These are phyloP conservation scores for Naganishia sp. DNA, from an alignment of 1,284 basidiomycete genomes.

Conservation along the genomic window DNA sequence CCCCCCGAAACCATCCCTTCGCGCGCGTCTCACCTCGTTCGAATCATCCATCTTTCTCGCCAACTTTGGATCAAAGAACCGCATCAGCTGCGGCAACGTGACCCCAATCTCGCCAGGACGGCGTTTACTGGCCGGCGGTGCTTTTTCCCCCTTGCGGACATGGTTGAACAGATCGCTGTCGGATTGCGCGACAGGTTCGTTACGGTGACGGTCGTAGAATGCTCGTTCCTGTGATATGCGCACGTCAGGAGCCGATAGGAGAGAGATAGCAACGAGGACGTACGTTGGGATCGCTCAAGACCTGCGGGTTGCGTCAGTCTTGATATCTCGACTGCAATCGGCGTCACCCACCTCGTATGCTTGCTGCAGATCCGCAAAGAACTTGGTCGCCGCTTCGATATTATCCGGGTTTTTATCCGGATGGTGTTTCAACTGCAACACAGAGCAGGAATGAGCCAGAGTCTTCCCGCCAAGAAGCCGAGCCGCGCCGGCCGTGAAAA, in stretches of 20 bases:
- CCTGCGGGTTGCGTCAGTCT: constrained; percentile 55
- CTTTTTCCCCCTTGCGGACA: constrained; percentile 65
- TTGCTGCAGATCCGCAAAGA: constrained; percentile 86
- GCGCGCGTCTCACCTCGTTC: constrained; percentile 60
- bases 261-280: constrained; percentile 38
- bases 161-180: constrained; percentile 84
- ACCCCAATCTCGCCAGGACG: constrained; percentile 74
- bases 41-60: constrained; percentile 73
- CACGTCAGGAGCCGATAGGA: too few species aligned
- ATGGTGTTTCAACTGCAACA: constrained; percentile 68
- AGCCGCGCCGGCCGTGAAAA: background rate
- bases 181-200: constrained; percentile 77
- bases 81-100: constrained; percentile 74
- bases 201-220: constrained; percentile 96
- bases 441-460: constrained; percentile 1
- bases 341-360: constrained; percentile 76
- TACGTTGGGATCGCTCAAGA: constrained; percentile 89
- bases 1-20: background rate
- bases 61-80: constrained; percentile 78
- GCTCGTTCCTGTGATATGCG: constrained; percentile 75
- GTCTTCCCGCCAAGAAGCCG: background rate
- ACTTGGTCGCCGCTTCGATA: constrained; percentile 79
- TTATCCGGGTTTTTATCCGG: constrained; percentile 85
- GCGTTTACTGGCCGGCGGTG: constrained; percentile 59
- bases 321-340: constrained; percentile 24